Conservation (phyloP, 768 basidiomycete species). For the Lactifluus rugatus region DNA sequence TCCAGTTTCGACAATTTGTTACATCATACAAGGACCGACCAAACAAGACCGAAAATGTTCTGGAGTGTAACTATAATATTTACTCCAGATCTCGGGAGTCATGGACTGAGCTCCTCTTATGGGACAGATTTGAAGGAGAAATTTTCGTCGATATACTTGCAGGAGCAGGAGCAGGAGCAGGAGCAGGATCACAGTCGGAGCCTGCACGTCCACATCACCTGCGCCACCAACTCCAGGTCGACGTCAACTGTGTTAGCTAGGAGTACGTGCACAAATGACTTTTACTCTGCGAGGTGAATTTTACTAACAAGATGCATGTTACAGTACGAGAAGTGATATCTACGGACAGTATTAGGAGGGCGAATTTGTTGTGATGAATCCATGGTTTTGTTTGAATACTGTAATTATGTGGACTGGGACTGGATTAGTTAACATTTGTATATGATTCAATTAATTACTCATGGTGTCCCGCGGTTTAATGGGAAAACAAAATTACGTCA, state of each 20-base stretch:
- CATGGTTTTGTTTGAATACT: too few species aligned
- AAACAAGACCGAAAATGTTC: slow-evolving; percentile 43
- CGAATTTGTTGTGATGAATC: slow-evolving; percentile 21
- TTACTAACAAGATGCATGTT: slow-evolving; percentile 1
- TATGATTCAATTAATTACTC: not conserved
- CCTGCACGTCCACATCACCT: slow-evolving; percentile 47
- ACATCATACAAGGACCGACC: slow-evolving; percentile 42
- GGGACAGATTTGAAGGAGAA: slow-evolving; percentile 41
- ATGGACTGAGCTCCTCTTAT: not conserved
- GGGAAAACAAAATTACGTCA: not conserved
- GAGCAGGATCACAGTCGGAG: slow-evolving; percentile 38
- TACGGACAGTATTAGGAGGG: slow-evolving; percentile 18
- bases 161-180: slow-evolving; percentile 40
- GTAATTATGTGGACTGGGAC: too few species aligned
- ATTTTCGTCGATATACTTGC: slow-evolving; percentile 41
- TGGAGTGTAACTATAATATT: slow-evolving; percentile 37
- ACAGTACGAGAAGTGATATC: slow-evolving; percentile 25
- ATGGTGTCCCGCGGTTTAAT: too few species aligned
- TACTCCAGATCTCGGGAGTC: not conserved
- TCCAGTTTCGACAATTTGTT: slow-evolving; percentile 46
- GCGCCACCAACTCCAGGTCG: slow-evolving; percentile 44
- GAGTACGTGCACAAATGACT: slow-evolving; percentile 29
- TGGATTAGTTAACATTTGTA: not conserved
- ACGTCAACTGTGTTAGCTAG: slow-evolving; percentile 39
- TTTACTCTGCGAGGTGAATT: not conserved